These are phyloP conservation scores for Chrysanthemum seticuspe DNA, from an alignment of 129 eudicot species.

Conservation along the genomic window DNA sequence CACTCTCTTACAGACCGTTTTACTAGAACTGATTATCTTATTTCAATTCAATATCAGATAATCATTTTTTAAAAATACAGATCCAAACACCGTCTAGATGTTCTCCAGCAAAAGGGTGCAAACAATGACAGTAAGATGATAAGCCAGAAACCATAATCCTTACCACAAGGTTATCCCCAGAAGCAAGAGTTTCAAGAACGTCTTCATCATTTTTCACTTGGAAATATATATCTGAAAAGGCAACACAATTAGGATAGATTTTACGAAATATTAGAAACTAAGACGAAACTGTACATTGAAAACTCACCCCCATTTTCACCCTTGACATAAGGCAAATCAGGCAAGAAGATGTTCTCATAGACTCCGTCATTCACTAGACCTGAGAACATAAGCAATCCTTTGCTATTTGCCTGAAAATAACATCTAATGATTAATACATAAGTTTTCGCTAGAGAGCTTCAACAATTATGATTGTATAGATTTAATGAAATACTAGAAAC, in stretches of 20 bases:
- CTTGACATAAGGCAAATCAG: constrained; percentile 80
- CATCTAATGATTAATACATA: constrained; percentile 10
- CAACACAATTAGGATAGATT: neutral
- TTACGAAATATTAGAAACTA: no score
- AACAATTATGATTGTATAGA: neutral
- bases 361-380: constrained; percentile 58
- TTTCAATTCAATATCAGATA: neutral
- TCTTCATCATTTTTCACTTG: constrained; percentile 88
- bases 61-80: neutral
- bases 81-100: constrained; percentile 1
- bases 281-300: no score
- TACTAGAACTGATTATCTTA: neutral
- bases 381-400: constrained; percentile 70
- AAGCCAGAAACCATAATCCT: constrained; percentile 20
- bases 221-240: constrained; percentile 75
- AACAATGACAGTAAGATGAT: neutral
- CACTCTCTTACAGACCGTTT: neutral
- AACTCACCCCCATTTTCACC: constrained; percentile 85
- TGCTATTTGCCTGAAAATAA: constrained; percentile 69
- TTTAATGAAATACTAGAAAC: neutral
- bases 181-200: constrained; percentile 53
- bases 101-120: neutral
- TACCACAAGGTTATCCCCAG: constrained; percentile 80
- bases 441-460: neutral
- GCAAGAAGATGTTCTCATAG: constrained; percentile 79